These are phyloP conservation scores for Torulaspora indica DNA, from an alignment of 805 yeast genomes.

Conservation along the genomic window DNA sequence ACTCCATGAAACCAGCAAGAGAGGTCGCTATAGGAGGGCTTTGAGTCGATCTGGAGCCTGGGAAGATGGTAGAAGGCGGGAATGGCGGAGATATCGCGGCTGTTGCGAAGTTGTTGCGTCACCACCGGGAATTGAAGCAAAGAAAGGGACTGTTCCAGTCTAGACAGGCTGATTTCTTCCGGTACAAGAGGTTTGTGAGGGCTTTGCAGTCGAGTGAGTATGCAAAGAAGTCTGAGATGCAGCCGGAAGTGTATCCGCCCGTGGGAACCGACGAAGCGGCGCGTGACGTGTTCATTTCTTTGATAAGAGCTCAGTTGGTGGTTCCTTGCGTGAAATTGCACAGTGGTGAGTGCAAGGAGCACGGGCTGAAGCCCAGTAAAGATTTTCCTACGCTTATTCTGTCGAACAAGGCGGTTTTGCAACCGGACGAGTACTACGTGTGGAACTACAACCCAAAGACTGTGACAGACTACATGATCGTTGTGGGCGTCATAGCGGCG, in stretches of 20 bases:
- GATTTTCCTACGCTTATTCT: conserved; percentile 57
- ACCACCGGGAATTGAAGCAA: conserved; percentile 63
- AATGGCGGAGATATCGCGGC: conserved; percentile 48
- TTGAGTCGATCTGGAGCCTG: not conserved
- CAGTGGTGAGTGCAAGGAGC: conserved; percentile 58
- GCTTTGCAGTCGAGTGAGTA: conserved; percentile 75
- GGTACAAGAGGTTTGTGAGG: conserved; percentile 76
- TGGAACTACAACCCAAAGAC: conserved; percentile 77
- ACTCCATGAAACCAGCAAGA: conserved; percentile 2
- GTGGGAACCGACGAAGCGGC: conserved; percentile 42
- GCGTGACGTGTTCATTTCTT: conserved; percentile 53
- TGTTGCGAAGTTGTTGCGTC: conserved; percentile 67
- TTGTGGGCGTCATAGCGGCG: conserved; percentile 48
- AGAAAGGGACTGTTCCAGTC: conserved; percentile 75
- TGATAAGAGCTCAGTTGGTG: conserved; percentile 70
- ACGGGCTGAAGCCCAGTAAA: conserved; percentile 58
- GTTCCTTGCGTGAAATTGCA: conserved; percentile 73
- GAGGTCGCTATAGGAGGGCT: no score
- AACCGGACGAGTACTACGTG: conserved; percentile 66
- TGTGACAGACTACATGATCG: conserved; percentile 40
- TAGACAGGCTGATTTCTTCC: conserved; percentile 73
- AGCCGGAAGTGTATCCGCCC: conserved; percentile 45
- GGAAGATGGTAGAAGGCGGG: conserved; percentile 39
- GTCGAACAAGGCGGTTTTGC: conserved; percentile 52
- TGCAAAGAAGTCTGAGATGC: conserved; percentile 45